Conservation (phyloP, 169 alveolate genomes). For the Miamiensis avidus region DNA sequence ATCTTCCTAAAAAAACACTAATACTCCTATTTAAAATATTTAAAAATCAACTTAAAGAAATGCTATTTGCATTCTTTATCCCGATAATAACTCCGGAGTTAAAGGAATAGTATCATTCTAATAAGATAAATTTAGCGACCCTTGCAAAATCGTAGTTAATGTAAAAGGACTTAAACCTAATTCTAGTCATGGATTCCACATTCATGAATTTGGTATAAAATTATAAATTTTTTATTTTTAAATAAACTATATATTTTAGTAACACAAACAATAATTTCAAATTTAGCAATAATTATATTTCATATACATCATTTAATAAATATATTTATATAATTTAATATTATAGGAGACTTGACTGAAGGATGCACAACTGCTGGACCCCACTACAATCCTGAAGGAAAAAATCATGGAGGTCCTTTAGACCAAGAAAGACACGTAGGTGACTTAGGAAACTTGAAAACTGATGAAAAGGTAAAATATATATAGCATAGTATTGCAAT, state of each 20-base stretch:
- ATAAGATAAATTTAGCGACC: conserved; percentile 31
- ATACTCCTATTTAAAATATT: no score
- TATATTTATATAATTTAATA: no score
- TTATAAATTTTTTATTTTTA: no score
- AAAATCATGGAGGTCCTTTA: conserved; percentile 66
- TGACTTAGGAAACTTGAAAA: conserved; percentile 65
- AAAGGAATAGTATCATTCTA: conserved; percentile 58
- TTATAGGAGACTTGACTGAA: conserved; percentile 51
- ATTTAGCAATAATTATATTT: no score
- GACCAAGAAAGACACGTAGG: conserved; percentile 71
- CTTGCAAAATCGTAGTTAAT: conserved; percentile 51
- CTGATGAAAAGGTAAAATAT: conserved; percentile 37
- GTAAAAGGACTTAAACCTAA: conserved; percentile 54
- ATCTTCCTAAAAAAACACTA: no score
- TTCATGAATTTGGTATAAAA: conserved; percentile 66
- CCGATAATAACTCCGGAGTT: conserved; percentile 59
- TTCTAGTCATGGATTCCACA: conserved; percentile 71
- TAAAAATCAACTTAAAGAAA: not conserved
- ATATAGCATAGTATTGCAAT: not conserved
- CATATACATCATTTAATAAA: not conserved
- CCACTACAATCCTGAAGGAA: conserved; percentile 64
- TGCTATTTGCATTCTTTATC: conserved; percentile 63
- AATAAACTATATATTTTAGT: no score
- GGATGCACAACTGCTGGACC: conserved; percentile 79
- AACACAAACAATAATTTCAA: no score